Percentiles rank a stretch among this genome's conserved stretches.
phyloP scores from a whole-genome alignment of 352 stramenopile genomes.

The Phytophthora boehmeriae region DNA sequence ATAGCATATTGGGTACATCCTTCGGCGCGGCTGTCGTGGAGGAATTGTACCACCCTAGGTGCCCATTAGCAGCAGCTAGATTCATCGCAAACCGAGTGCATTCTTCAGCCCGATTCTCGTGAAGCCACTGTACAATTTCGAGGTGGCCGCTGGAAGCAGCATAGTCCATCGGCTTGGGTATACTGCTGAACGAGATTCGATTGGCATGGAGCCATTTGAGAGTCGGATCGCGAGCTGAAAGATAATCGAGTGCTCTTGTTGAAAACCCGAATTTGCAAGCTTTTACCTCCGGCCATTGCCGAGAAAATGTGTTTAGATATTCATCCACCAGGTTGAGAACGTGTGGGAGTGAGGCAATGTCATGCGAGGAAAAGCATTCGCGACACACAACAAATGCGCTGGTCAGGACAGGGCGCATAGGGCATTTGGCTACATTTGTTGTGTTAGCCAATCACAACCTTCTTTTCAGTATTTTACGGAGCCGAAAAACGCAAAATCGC shows the following conservation, averaged over 20 bases:
- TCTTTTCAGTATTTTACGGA: no score
- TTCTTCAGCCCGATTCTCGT: no score
- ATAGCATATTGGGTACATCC: conserved; percentile 20
- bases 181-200: conserved; percentile 14
- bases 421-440: no score
- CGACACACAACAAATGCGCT: conserved; percentile 13
- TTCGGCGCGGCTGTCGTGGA: conserved; percentile 8
- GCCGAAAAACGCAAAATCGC: not conserved
- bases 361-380: conserved; percentile 16
- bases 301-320: conserved; percentile 20
- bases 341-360: conserved; percentile 16
- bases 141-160: conserved; percentile 22
- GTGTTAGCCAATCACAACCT: no score
- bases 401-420: conserved; percentile 10
- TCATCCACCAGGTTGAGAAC: conserved; percentile 20
- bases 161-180: conserved; percentile 25
- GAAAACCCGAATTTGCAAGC: conserved; percentile 14
- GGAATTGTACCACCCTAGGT: no score
- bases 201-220: conserved; percentile 25
- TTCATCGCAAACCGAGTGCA: no score
- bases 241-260: conserved; percentile 14
- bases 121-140: conserved; percentile 19
- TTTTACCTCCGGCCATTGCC: conserved; percentile 12
- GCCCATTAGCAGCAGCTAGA: no score
- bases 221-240: conserved; percentile 15